Evolutionary conservation across 1,284 basidiomycete species (phyloP).

Genomic region (Stereum hirsutum): DNA sequence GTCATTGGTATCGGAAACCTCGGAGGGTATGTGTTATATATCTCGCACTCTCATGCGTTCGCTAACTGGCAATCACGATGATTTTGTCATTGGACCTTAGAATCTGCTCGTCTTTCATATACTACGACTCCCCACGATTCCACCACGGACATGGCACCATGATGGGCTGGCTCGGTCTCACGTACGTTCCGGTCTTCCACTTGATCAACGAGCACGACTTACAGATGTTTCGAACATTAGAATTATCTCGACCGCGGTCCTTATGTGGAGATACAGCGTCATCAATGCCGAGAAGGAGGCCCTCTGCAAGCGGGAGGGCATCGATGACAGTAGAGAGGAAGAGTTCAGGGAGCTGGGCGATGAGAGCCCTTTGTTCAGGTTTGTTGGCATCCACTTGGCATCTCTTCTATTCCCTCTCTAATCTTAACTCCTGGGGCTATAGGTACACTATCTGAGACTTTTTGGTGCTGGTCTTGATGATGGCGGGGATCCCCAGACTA

Average conservation of each 20-base stretch:
- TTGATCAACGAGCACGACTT: too few relatives aligned
- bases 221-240: too few relatives aligned
- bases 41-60: background rate
- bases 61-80: background rate
- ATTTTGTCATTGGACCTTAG: conserved; percentile 13
- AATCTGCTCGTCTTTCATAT: conserved; percentile 34
- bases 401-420: too few relatives aligned
- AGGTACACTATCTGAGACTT: too few relatives aligned
- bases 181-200: conserved; percentile 21
- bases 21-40: conserved; percentile 28
- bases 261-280: conserved; percentile 31
- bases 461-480: too few relatives aligned
- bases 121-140: conserved; percentile 34
- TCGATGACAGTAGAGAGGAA: conserved; percentile 24
- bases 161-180: conserved; percentile 35
- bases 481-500: too few relatives aligned
- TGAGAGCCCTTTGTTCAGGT: conserved; percentile 41
- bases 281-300: conserved; percentile 32
- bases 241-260: conserved; percentile 14
- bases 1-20: conserved; percentile 44
- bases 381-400: too few relatives aligned
- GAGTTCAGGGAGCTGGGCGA: conserved; percentile 36
- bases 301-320: conserved; percentile 26
- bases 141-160: conserved; percentile 39
- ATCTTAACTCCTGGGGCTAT: too few relatives aligned